phyloP scores from a whole-genome alignment of 768 basidiomycete species.

The Mycena chlorophos region DNA sequence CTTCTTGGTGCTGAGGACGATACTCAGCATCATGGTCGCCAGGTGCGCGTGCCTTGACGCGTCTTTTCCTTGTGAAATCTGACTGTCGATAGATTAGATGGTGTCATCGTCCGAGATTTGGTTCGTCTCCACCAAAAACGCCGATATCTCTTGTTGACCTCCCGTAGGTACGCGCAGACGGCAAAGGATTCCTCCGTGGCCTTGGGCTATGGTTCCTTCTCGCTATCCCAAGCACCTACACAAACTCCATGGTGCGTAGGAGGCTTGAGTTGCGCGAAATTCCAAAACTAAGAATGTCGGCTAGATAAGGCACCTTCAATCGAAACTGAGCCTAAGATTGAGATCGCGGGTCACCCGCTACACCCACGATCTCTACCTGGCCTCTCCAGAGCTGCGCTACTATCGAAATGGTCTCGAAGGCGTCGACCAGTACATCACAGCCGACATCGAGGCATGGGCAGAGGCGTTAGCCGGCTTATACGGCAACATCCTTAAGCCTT shows the following conservation, averaged over 20 bases:
- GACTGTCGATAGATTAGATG: conserved; percentile 59
- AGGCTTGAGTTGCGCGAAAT: neutral
- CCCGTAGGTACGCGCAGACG: conserved; percentile 73
- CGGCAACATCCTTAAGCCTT: conserved; percentile 91
- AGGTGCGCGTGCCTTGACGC: neutral
- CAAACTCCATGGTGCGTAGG: conserved; percentile 81
- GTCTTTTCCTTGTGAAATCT: neutral
- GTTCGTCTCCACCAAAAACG: conserved; percentile 38
- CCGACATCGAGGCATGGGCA: conserved; percentile 88
- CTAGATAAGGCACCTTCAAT: conserved; percentile 87
- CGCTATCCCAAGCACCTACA: conserved; percentile 91
- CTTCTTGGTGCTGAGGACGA: conserved; percentile 83
- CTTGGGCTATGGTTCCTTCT: conserved; percentile 87
- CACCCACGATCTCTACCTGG: conserved; percentile 89
- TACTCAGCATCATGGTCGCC: conserved; percentile 87
- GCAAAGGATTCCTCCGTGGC: conserved; percentile 77
- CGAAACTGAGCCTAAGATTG: conserved; percentile 78
- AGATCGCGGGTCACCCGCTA: conserved; percentile 88
- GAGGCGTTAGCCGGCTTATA: conserved; percentile 85
- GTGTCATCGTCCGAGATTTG: conserved; percentile 83
- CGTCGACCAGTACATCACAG: conserved; percentile 90
- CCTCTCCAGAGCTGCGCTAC: conserved; percentile 72
- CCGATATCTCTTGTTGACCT: neutral
- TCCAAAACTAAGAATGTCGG: too few relatives aligned
- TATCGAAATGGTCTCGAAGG: conserved; percentile 67